Base-by-base conservation (phyloP, 768 basidiomycete genomes). In the Suillus spraguei region DNA sequence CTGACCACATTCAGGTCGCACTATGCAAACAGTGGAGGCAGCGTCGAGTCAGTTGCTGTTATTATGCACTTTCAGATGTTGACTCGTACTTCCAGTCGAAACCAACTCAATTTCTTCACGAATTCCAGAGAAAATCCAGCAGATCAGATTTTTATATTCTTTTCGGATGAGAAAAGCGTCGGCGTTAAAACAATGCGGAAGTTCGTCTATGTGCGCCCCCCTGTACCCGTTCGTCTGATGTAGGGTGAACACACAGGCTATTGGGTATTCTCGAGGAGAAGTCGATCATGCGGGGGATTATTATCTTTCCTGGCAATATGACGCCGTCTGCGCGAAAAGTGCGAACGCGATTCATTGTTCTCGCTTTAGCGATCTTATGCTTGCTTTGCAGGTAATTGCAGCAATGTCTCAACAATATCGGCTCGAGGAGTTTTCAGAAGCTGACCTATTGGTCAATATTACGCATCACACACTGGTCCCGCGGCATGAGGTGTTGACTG, bases 121-220 rank as follows among this genome's bases (percentile, higher is more conserved):
- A 88, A 90, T 67, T 86, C 87, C 17, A 80, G 81, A 63, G 78
- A 80, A 14, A 89, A 91, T 68, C 80, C 86, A 32, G 76, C 78
- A 10, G 89, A 95, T 69, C 90, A 92, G 75, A 93, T 99, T 70
- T 99, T 93, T 69, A 82, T 99, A 22, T 98, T 92, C 76, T 99
- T 97, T 78, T 89, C 94, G n/a, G 95, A 96, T 53, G 97, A 99
- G 77, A 86, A 82, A 75, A 94, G 93, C 70, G 97, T 99, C 8
- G 94, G 95, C 64, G 95, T 99, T 50, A 97, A 97, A 77, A 94
- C 95, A 4, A 98, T 99, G 94, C 83, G 95, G 80, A 97, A 95
- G 97, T 97, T 75, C 61, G 90, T 82, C 28, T 28, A 41, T 54
- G 24, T 36, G 47, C 33, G 28, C 20, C 58, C 61, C n/a, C 32